These are phyloP conservation scores for Trypanosoma lewisi DNA, from an alignment of 208 protist species.

Conservation along the genomic window DNA sequence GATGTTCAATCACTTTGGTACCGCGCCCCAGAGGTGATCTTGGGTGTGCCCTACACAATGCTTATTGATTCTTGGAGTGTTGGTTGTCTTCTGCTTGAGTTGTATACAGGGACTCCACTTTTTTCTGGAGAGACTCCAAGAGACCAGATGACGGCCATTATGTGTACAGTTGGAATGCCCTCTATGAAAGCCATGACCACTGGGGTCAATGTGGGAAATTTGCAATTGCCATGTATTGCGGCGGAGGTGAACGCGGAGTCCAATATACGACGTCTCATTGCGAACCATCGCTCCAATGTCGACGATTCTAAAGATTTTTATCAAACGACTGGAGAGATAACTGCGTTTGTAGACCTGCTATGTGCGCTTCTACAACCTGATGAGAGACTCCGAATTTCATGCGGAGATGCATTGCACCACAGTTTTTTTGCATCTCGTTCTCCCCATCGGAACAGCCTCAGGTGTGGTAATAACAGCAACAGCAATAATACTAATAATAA, in stretches of 20 bases:
- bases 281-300: conserved; percentile 13
- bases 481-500: too few species aligned
- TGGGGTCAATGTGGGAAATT: conserved; percentile 36
- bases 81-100: conserved; percentile 90
- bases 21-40: conserved; percentile 90
- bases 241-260: conserved; percentile 8
- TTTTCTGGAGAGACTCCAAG: conserved; percentile 90
- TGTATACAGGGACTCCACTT: conserved; percentile 91
- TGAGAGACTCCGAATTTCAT: conserved; percentile 50
- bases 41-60: conserved; percentile 88
- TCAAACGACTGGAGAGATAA: conserved; percentile 27
- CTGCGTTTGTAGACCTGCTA: conserved; percentile 64
- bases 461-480: not conserved
- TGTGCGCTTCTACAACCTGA: conserved; percentile 67
- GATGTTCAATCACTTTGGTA: conserved; percentile 96
- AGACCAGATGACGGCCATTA: conserved; percentile 91
- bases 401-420: conserved; percentile 67
- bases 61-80: conserved; percentile 92
- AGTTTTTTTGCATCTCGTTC: conserved; percentile 39
- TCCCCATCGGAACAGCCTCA: not conserved
- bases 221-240: conserved; percentile 33
- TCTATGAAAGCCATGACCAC: conserved; percentile 59
- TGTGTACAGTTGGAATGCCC: conserved; percentile 87
- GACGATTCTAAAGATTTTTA: not conserved
- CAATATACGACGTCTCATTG: conserved; percentile 17